Base-by-base conservation (phyloP, 2,329 filamentous ascomycete genomes). In the Penicillium sp. region DNA sequence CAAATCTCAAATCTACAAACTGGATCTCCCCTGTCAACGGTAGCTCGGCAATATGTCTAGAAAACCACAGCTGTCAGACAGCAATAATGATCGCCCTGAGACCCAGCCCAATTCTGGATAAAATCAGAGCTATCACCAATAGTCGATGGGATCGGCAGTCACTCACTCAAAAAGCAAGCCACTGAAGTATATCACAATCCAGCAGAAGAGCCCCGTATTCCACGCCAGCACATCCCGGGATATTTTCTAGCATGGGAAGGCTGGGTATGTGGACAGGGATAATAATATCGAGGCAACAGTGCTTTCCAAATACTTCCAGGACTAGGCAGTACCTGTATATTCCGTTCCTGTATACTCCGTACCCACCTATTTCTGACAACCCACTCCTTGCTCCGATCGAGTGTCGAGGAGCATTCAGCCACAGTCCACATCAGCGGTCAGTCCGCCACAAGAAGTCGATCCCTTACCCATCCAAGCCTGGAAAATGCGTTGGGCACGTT, bases 391-490 rank as follows among this genome's bases (percentile, higher is more conserved):
- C 59, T 54, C 51, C 38, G 47, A 43, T 57, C 45, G 37, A 44
- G 37, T 35, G 28, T 44, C 46, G 44, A 40, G 30, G 53, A 22
- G 17, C 14, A 43, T 48, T 48, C 55, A 61, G 61, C 59, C 61
- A 63, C 61, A 58, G n/a, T 54, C 36, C 47, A 19, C 59, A 61
- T 60, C 51, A 59, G 52, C 50, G 58, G 55, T 56, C 59, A 40
- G 46, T 37, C 47, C 38, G 26, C 50, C 17, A 30, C 49, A 41
- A 46, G 30, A 28, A 7, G 35, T 33, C n/a, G 31, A 45, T 52
- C 40, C 16, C 4, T 26, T 43, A 36, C 50, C 35, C 17, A 42
- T 3, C 19, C 17, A 36, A 46, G 25, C n/a, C 33, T 41, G 12
- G 26, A 22, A 41, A 42, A 44, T 28, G n/a, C 35, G 47, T 61